Evolutionary conservation across 805 yeast species (phyloP), one percentile per base, ranked within the genome.

Genomic region (Groenewaldozyma salmanticensis): DNA sequence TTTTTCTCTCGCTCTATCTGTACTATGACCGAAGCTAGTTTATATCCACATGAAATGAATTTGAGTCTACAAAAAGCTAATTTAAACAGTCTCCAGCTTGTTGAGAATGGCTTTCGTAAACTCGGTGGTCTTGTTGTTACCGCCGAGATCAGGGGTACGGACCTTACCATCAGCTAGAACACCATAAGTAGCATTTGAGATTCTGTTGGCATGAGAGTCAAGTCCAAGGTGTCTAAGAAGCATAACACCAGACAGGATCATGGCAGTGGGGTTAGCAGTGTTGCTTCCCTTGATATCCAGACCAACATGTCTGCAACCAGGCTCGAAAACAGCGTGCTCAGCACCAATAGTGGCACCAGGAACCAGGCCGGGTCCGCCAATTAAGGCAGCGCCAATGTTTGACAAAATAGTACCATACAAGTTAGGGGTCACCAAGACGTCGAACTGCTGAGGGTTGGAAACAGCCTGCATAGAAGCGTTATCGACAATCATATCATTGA

Each of bases 391-490:
- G 72, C 97, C 98, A 58, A 90, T 88, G 77, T 92, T 92, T 52
- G 96, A 87, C 60, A 90, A 71, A 60, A 90, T 90, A 60, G 96
- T 82, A 71, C 98, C 98, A 75, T 90, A 90, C 71, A 90, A 76
- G 75, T 92, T 88, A 54, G 98, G 98, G 52, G 96, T 86, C 50
- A 92, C 97, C 69, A 90, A 75, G 43, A 92, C 96, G 64, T 92
- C 97, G 60, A 90, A 90, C 72, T 90, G 97, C 68, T 90, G 95
- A 54, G 97, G 97, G 68, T 81, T 75, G 45, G 97, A 88, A 50
- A 90, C 98, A 45, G 96, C 96, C 73, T 90, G 97, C 98, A 90
- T 92, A 47, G 96, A 86, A 48, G 97, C 96, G 64, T 90, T 90
- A 70, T 90, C 98, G 55, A 90, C 97, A 68, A 90, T 92, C 77